Conservation (phyloP, 257 asterid species). For the Vinca minor region DNA sequence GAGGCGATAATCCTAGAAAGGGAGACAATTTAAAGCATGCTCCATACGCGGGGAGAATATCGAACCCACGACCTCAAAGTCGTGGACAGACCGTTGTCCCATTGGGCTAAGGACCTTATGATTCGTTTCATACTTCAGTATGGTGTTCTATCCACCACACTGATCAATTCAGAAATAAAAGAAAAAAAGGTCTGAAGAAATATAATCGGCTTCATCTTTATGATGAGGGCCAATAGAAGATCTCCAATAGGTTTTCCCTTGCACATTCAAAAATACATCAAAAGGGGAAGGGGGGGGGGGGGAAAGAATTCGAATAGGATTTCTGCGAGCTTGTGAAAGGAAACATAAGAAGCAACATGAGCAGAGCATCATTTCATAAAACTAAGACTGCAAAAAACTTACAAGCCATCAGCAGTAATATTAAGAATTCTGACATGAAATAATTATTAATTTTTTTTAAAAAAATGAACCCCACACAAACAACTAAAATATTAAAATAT, state of each 20-base stretch:
- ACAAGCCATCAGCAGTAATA: neutral
- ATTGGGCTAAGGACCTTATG: too few species aligned
- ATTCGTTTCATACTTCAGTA: conserved; percentile 8
- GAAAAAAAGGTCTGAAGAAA: neutral
- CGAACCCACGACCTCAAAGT: too few species aligned
- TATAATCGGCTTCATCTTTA: neutral
- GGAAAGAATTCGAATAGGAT: neutral
- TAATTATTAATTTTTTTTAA: too few species aligned
- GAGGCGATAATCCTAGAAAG: too few species aligned
- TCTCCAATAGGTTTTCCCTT: neutral
- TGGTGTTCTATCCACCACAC: neutral
- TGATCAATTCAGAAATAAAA: neutral
- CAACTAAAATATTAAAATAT: too few species aligned
- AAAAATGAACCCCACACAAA: too few species aligned
- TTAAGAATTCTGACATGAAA: neutral
- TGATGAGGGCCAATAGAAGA: neutral
- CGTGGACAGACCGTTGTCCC: too few species aligned
- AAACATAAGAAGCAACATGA: neutral
- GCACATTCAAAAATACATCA: neutral
- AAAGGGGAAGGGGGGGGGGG: neutral
- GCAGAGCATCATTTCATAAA: neutral
- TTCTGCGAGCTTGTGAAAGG: neutral
- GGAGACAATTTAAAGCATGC: too few species aligned
- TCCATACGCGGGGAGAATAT: too few species aligned
- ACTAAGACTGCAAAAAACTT: too few species aligned